Evolutionary conservation across 306 rosid species (phyloP).

Genomic region (Macrotyloma uniflorum): DNA sequence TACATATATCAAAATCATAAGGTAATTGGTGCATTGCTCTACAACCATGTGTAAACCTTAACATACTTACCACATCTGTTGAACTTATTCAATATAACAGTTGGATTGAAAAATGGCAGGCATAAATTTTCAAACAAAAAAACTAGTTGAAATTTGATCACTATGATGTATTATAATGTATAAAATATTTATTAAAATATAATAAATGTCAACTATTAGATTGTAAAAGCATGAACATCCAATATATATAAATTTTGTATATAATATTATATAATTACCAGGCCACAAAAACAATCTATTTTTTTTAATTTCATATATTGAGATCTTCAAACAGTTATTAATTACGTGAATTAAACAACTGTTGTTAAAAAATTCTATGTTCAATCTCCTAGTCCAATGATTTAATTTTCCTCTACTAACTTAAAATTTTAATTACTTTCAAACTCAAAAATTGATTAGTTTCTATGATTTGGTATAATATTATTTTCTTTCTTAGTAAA

Average conservation of each 20-base stretch:
- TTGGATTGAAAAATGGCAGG: not conserved
- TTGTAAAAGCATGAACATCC: not conserved
- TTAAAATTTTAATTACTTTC: not conserved
- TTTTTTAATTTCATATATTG: too few species aligned
- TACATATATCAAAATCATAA: not conserved
- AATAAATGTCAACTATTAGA: not conserved
- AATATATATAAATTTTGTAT: not conserved
- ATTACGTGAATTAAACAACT: not conserved
- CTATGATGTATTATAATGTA: not conserved
- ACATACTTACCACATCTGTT: not conserved
- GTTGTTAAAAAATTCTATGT: not conserved
- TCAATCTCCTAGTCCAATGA: not conserved
- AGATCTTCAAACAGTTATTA: not conserved
- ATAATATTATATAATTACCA: not conserved
- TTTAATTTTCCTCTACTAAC: not conserved
- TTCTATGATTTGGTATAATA: not conserved
- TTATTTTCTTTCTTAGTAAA: not conserved
- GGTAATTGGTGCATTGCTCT: not conserved
- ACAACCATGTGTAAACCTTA: not conserved
- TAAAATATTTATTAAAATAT: not conserved
- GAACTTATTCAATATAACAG: not conserved
- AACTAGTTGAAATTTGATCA: not conserved
- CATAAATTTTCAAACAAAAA: not conserved
- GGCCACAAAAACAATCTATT: not conserved
- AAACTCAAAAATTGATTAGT: not conserved